A percentile compares a stretch with the other conserved stretches of the same genome.
Conservation (phyloP, 305 asterid species). For the Fraxinus baroniana region DNA sequence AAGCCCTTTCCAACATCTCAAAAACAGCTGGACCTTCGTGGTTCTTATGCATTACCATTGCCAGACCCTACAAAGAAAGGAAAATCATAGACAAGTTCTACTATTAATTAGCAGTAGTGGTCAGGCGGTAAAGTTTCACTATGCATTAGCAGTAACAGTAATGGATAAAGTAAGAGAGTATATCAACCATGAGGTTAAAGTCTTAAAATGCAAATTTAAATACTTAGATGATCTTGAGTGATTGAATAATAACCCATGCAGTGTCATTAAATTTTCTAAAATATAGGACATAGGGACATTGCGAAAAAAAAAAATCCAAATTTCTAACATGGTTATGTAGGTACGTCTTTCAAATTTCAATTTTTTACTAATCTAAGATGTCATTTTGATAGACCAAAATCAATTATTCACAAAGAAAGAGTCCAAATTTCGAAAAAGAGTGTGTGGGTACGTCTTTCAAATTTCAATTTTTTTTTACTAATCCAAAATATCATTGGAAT, state of each 20-base stretch:
- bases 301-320: too few species aligned
- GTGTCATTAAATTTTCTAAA: neutral
- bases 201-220: neutral
- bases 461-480: too few species aligned
- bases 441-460: too few species aligned
- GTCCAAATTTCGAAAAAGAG: too few species aligned
- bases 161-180: neutral
- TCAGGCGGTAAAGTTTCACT: neutral
- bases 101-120: neutral
- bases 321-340: too few species aligned
- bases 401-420: too few species aligned
- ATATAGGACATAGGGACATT: too few species aligned
- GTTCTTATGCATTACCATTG: conserved; percentile 92
- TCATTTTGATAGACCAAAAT: too few species aligned
- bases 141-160: conserved; percentile 11
- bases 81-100: conserved; percentile 2
- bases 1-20: conserved; percentile 72
- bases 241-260: neutral
- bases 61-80: conserved; percentile 58
- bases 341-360: too few species aligned
- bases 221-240: neutral
- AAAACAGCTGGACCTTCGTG: conserved; percentile 78
- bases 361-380: too few species aligned
- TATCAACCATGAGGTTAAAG: neutral
- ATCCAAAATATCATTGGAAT: too few species aligned